A percentile compares a stretch with the other conserved stretches of the same genome.
Conservation (phyloP, 331 rosid species). For the Rosa hybrid region DNA sequence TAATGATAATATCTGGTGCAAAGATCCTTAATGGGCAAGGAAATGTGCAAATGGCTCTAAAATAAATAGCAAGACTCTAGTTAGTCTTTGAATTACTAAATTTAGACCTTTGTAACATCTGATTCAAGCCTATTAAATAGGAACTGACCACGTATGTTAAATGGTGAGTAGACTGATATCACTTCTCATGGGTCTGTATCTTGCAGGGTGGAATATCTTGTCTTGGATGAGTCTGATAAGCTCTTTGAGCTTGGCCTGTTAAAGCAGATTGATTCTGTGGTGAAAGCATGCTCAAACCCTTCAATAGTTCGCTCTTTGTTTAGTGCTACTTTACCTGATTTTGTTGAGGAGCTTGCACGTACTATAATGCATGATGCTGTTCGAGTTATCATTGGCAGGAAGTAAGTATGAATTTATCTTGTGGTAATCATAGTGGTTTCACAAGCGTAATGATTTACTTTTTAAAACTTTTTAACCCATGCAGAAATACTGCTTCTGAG, state of each 20-base stretch:
- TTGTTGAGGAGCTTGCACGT: slow-evolving; percentile 88
- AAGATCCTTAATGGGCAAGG: not conserved
- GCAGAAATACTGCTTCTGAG: slow-evolving; percentile 92
- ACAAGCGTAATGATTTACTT: not conserved
- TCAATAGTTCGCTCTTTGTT: slow-evolving; percentile 79
- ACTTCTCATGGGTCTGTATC: slow-evolving; percentile 13
- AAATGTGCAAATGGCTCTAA: not conserved
- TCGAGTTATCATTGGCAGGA: slow-evolving; percentile 89
- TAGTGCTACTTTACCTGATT: slow-evolving; percentile 97
- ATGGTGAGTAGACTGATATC: slow-evolving; percentile 13
- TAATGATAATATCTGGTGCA: not conserved
- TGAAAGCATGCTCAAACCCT: slow-evolving; percentile 94
- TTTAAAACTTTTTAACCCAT: slow-evolving; percentile 19
- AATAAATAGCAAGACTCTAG: slow-evolving; percentile 1
- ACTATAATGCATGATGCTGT: slow-evolving; percentile 96
- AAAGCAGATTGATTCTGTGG: slow-evolving; percentile 75
- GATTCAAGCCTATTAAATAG: not conserved
- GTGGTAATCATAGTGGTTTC: slow-evolving; percentile 17
- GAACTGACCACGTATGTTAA: not conserved
- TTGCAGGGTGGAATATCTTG: slow-evolving; percentile 87
- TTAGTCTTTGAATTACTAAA: not conserved
- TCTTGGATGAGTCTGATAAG: slow-evolving; percentile 96
- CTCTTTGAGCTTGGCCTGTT: slow-evolving; percentile 83
- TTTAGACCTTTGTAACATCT: not conserved
- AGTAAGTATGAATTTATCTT: slow-evolving; percentile 51